A percentile compares a stretch with the other conserved stretches of the same genome.
Conservation (phyloP, 768 basidiomycete species). For the Phlegmacium glaucopus region DNA sequence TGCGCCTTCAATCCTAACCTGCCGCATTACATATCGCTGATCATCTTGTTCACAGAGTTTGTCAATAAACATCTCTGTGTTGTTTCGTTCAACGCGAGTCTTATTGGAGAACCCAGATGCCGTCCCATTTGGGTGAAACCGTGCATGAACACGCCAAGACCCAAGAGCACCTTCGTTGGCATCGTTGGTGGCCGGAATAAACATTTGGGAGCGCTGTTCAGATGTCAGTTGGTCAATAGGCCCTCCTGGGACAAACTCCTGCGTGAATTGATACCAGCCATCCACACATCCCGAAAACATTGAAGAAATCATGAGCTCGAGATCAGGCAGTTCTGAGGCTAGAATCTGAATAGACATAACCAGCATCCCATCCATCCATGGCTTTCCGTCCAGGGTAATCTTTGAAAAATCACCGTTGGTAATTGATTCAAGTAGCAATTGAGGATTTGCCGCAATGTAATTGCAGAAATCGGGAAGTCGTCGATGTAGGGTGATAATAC, state of each 20-base stretch:
- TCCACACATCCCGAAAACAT: constrained; percentile 7
- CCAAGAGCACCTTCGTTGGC: neutral
- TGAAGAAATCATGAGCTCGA: constrained; percentile 3
- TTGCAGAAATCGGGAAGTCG: constrained; percentile 13
- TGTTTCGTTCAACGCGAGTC: neutral
- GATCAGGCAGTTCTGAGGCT: constrained; percentile 5
- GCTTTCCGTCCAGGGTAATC: constrained; percentile 9
- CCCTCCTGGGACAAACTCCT: constrained; percentile 7
- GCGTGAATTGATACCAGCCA: constrained; percentile 11
- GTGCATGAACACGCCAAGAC: neutral
- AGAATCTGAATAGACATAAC: constrained; percentile 3
- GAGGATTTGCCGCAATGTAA: constrained; percentile 10
- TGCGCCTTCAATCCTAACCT: neutral
- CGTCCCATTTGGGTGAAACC: neutral
- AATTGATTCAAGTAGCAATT: constrained; percentile 6
- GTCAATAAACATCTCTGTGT: constrained; percentile 1
- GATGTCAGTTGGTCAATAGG: constrained; percentile 2
- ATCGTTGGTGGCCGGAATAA: neutral
- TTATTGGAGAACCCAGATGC: constrained; percentile 1
- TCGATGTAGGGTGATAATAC: constrained; percentile 14
- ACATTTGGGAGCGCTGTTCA: neutral
- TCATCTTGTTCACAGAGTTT: neutral
- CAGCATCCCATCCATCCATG: constrained; percentile 1
- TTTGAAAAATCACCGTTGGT: neutral
- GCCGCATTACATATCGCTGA: neutral